Evolutionary conservation across 345 rosid genomes (phyloP).

Genomic region (Heritiera fomes): DNA sequence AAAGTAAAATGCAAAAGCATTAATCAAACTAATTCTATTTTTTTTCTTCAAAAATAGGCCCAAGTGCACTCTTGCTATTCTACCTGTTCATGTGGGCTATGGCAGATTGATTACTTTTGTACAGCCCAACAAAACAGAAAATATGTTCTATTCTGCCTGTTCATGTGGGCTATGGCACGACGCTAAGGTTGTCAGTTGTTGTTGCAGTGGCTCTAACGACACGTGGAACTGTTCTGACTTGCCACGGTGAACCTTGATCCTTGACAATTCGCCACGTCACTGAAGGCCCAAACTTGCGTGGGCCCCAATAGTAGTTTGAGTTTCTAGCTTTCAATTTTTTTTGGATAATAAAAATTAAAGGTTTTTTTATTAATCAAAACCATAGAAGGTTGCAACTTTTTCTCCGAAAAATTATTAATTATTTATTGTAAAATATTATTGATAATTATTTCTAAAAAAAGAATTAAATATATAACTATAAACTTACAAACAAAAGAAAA

Average conservation of each 20-base stretch:
- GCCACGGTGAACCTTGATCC: not conserved
- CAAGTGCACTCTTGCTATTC: not conserved
- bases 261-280: conserved; percentile 2
- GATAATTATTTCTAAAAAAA: too few relatives aligned
- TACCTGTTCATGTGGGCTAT: not conserved
- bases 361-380: not conserved
- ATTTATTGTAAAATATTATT: not conserved
- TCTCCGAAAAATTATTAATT: not conserved
- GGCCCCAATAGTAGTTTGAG: not conserved
- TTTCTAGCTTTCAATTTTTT: too few relatives aligned
- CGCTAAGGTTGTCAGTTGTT: conserved; percentile 6
- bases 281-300: not conserved
- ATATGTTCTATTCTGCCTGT: not conserved
- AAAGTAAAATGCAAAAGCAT: too few relatives aligned
- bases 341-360: too few relatives aligned
- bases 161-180: not conserved
- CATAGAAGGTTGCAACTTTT: not conserved
- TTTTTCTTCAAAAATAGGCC: not conserved
- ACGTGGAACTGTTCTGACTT: not conserved
- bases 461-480: too few relatives aligned
- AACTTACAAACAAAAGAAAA: not conserved
- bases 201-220: not conserved
- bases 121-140: not conserved
- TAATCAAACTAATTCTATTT: too few relatives aligned
- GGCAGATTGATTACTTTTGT: not conserved